Base-by-base conservation (phyloP, 371 early-diverging fungal species). In the Mortierella sp. region DNA sequence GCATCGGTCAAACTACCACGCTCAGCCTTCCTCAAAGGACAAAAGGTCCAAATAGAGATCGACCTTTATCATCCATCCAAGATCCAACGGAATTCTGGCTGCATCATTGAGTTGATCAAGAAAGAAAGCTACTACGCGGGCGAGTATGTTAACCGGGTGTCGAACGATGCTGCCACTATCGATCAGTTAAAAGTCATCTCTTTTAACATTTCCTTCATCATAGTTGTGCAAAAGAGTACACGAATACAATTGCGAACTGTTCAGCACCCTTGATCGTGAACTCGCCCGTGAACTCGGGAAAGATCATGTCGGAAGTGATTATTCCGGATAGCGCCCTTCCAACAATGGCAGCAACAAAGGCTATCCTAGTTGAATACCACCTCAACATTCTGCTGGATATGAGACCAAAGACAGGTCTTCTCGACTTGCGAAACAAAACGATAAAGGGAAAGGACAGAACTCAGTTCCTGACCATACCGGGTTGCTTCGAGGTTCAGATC, bases 151-250 rank as follows among this genome's bases (percentile, higher is more conserved):
- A 17, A 47, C 24, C 34, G 34, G 34, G 44, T 5, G 4, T 43
- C 16, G 5, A 9, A 43, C 16, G 19, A 17, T 19, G 10, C n/a
- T 29, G 34, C 22, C 48, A 24, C 24, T 47, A 7, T 22, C 44
- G 16, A 16, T 34, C 10, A 34, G 34, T 34, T 14, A 37, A 1
- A 27, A 22, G 16, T 9, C 6, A 27, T 34, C 25, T 27, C 16
- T 1, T 24, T 17, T 19, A 28, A 27, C n/a, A 22, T 12, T 5
- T 40, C 43, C 34, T 34, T 34, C n/a, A 10, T 25, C 45, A 1
- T 46, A 68, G 68, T 3, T 45, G 57, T 24, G 69, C 62, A 34
- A 61, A 53, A 14, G 69, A 69, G 37, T 69, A 57, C 54, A 40
- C 24, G 19, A 53, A 69, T 0, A 57, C 27, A 3, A 31, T 69